Evolutionary conservation across 116 monocot species (phyloP).

Genomic region (Zostera marina): DNA sequence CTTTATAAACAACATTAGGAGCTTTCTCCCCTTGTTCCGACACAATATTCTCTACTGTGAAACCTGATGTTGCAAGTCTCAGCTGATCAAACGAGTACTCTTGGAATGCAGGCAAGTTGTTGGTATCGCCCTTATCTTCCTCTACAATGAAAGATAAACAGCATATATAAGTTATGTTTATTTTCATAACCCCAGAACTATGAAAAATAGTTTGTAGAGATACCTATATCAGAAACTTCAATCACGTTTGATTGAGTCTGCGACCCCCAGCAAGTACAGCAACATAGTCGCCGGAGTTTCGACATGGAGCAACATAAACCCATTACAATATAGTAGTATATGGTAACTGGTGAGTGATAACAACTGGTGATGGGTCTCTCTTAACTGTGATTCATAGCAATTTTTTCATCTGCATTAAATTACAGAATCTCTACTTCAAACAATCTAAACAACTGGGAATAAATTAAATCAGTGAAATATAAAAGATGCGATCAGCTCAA

Average conservation of each 20-base stretch:
- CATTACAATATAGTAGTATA: background rate
- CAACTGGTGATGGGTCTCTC: too few species aligned
- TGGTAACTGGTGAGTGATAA: too few species aligned
- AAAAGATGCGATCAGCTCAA: background rate
- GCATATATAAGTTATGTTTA: background rate
- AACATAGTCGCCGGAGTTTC: background rate
- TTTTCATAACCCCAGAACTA: background rate
- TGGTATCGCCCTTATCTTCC: constrained; percentile 28
- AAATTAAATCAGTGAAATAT: background rate
- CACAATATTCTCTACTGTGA: constrained; percentile 80
- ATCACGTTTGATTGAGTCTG: background rate
- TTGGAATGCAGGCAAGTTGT: constrained; percentile 54
- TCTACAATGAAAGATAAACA: constrained; percentile 19
- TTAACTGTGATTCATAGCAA: too few species aligned
- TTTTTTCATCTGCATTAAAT: background rate
- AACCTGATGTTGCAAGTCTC: constrained; percentile 71
- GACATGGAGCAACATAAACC: background rate
- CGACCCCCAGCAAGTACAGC: constrained; percentile 2
- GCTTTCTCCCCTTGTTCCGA: constrained; percentile 94
- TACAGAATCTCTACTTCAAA: too few species aligned
- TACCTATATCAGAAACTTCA: constrained; percentile 3
- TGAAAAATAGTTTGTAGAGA: background rate
- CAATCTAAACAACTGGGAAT: too few species aligned
- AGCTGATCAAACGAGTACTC: constrained; percentile 89
- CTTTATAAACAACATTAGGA: constrained; percentile 89